Conservation (phyloP, 345 rosid species). For the Sisymbrium irio region DNA sequence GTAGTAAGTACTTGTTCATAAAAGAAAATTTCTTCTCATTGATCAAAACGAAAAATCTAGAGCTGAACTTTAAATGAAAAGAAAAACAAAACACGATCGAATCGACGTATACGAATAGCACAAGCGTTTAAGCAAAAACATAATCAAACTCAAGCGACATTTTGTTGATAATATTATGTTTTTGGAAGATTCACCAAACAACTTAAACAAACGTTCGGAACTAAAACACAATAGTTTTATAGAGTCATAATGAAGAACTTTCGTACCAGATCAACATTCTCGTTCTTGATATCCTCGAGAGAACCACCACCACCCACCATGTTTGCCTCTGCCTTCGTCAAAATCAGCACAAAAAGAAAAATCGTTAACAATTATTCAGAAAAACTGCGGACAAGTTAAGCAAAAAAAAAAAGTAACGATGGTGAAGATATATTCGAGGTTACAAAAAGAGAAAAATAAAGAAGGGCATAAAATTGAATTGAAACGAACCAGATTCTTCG, state of each 20-base stretch:
- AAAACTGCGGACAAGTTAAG: neutral
- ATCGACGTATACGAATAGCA: neutral
- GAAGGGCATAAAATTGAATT: neutral
- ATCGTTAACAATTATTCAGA: neutral
- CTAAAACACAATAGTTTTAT: neutral
- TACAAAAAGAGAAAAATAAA: neutral
- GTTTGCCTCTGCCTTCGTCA: neutral
- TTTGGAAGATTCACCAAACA: neutral
- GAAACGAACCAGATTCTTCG: conserved; percentile 38
- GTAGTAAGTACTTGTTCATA: too few relatives aligned
- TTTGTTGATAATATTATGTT: neutral
- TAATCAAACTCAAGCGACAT: neutral
- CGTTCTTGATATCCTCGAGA: conserved; percentile 32
- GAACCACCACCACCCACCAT: conserved; percentile 25
- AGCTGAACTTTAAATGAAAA: neutral
- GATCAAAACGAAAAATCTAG: neutral
- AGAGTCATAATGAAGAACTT: neutral
- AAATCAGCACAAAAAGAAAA: neutral
- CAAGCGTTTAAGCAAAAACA: neutral
- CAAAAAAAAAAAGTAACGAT: neutral
- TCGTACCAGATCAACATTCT: conserved; percentile 36
- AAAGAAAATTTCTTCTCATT: too few relatives aligned
- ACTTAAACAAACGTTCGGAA: neutral
- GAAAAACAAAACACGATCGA: neutral
- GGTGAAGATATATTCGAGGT: conserved; percentile 12